Evolutionary conservation across 768 basidiomycete species (phyloP), one percentile per base, ranked within the genome.

Genomic region (Termitomyces sp.): DNA sequence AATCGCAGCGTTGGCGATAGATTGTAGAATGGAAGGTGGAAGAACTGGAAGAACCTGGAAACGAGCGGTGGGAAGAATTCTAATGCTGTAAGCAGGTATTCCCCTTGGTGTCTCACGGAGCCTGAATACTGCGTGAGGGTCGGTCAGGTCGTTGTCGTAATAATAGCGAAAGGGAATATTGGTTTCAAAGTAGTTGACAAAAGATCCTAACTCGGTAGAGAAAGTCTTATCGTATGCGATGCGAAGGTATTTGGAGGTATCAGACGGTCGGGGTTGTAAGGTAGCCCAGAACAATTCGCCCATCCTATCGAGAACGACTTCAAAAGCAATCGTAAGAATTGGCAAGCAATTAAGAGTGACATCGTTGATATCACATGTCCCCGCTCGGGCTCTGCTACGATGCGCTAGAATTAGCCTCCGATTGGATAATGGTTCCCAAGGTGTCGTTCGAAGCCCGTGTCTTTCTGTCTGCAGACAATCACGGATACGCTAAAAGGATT

Each of bases 181-280:
- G 33, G 42, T 58, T 53, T 58, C 51, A 31, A 58, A 53, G 24
- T 47, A 18, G 27, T 53, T 53, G 33, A 58, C 30, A 33, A 53
- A 18, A 12, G 57, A 58, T 24, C 57, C 57, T 18, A 20, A 50
- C 6, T 57, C 13, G 9, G 46, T 4, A 3, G 36, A 31, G 33
- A 58, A 53, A 30, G 50, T 58, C 41, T 36, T 51, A 30, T 53
- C 44, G 15, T 52, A 58, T 11, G 51, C 57, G 18, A 58, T 46
- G 4, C 57, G 44, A 8, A 52, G 51, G 39, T 18, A 33, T n/a
- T 24, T 46, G n/a, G 44, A 53, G 15, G 39, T 33, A 22, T 27
- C 15, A 8, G 20, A 36, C 20, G 20, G 36, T 36, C 18, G 57
- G 2, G 44, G 44, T 22, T 36, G 41, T 44, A 58, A 30, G n/a